Base-by-base conservation (phyloP, 345 rosid species). In the Mallotus nudiflorus region DNA sequence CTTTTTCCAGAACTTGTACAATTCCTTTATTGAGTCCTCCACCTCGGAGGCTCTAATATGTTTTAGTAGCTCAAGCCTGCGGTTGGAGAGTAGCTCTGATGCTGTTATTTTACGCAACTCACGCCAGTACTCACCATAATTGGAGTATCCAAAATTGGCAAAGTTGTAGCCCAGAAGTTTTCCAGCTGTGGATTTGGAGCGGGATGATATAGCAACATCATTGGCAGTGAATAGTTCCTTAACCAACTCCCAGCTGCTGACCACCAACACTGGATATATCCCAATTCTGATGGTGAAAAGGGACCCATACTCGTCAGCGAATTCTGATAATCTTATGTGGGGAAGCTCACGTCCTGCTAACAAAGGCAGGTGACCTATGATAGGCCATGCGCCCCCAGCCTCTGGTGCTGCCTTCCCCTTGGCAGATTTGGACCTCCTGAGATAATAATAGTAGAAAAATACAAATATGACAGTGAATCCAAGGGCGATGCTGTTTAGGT, bases 281-380 rank as follows among this genome's bases (percentile, higher is more conserved):
- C 89, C 87, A 3, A 81, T 27, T 76, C 65, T 68, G 39, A 83
- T 69, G 71, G 77, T 48, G 67, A 81, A 83, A 39, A 78, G 56
- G 0, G 88, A 79, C 25, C 85, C 89, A 15, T 76, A 76, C 39
- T 83, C 71, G 33, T 83, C 78, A 4, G 85, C 85, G 72, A 81
- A 71, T 50, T 64, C 51, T 27, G 73, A 74, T 13, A 85, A 69
- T 7, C 70, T 59, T 51, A 68, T 65, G 81, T 85, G 84, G 35
- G 68, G 71, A 44, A 69, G 75, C 66, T 66, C 64, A 19, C 73
- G 42, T 12, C 75, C 80, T 15, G 71, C 63, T 27, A 76, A 53
- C 28, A 82, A 52, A 52, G 48, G 80, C 16, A 84, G 75, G 65
- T 84, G 85, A 31, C 87, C 87, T 15, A 84, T 72, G 5, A 82